These are phyloP conservation scores for Corynascus novoguineensis DNA, from an alignment of 495 filamentous ascomycete species.

Conservation along the genomic window DNA sequence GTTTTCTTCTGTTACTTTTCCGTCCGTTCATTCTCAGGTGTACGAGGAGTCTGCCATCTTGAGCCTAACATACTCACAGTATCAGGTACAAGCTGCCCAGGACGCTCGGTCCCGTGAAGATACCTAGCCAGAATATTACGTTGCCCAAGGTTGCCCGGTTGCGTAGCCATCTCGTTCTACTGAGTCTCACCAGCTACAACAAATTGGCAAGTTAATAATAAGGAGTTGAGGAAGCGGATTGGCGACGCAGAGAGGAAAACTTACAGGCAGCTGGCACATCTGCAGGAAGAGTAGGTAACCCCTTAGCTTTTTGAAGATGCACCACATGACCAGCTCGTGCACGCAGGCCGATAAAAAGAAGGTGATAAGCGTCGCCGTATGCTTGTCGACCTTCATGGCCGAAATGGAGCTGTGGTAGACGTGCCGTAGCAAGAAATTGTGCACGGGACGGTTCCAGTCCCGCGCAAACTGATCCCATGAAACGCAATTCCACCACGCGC, in stretches of 20 bases:
- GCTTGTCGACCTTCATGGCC: conserved; percentile 58
- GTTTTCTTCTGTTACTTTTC: too few species aligned
- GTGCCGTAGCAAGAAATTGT: conserved; percentile 66
- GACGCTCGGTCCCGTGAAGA: conserved; percentile 65
- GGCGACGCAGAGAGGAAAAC: conserved; percentile 2
- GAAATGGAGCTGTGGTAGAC: conserved; percentile 72
- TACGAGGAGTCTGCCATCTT: background rate
- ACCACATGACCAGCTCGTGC: conserved; percentile 72
- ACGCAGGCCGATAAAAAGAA: conserved; percentile 65
- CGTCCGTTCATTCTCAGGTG: too few species aligned
- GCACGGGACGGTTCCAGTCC: conserved; percentile 68
- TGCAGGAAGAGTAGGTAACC: conserved; percentile 66
- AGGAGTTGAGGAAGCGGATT: background rate
- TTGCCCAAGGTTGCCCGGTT: conserved; percentile 58
- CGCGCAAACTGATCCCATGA: conserved; percentile 65
- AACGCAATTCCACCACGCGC: conserved; percentile 62
- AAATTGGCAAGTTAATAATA: background rate
- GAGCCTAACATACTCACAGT: conserved; percentile 35
- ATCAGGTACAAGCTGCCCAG: conserved; percentile 67
- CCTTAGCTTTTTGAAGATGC: conserved; percentile 68
- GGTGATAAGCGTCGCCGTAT: conserved; percentile 66
- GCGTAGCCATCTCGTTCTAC: conserved; percentile 56
- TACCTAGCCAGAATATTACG: conserved; percentile 68
- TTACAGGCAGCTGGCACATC: conserved; percentile 60
- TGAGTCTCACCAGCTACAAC: conserved; percentile 51